Percentiles rank a stretch among this genome's conserved stretches.
Conservation (phyloP, 257 asterid genomes). For the Solanum verrucosum region DNA sequence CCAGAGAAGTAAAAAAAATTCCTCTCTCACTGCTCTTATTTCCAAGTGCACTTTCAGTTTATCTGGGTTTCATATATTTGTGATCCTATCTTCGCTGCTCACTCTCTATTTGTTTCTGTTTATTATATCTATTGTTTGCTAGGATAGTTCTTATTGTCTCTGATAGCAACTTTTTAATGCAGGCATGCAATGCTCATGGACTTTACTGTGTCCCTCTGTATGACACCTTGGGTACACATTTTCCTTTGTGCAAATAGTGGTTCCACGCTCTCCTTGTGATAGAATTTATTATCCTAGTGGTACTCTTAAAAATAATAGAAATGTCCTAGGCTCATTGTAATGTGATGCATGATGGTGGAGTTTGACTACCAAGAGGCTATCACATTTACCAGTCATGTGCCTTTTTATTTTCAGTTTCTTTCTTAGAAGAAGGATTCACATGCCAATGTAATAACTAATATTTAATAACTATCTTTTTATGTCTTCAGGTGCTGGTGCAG, state of each 20-base stretch:
- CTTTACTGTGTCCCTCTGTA: conserved; percentile 85
- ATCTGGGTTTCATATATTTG: neutral
- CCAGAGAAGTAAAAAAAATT: neutral
- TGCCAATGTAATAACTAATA: neutral
- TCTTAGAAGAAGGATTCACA: neutral
- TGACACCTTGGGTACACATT: conserved; percentile 78
- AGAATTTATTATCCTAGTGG: neutral
- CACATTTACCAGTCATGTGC: neutral
- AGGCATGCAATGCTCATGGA: conserved; percentile 99
- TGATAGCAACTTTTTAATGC: conserved; percentile 26
- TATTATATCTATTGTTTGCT: neutral
- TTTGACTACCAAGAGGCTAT: neutral
- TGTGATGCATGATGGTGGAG: neutral
- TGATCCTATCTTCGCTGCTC: neutral
- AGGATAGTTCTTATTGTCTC: neutral
- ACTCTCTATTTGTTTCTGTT: neutral
- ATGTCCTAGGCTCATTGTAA: neutral
- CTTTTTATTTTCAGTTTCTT: neutral
- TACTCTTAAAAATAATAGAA: neutral
- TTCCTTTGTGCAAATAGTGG: neutral
- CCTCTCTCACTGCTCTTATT: neutral
- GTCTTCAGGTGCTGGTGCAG: conserved; percentile 84
- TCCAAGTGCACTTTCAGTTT: neutral
- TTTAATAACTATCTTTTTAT: conserved; percentile 6
- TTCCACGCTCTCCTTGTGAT: neutral